phyloP scores from a whole-genome alignment of 2,329 filamentous ascomycete species.

The Davidsoniella virescens region DNA sequence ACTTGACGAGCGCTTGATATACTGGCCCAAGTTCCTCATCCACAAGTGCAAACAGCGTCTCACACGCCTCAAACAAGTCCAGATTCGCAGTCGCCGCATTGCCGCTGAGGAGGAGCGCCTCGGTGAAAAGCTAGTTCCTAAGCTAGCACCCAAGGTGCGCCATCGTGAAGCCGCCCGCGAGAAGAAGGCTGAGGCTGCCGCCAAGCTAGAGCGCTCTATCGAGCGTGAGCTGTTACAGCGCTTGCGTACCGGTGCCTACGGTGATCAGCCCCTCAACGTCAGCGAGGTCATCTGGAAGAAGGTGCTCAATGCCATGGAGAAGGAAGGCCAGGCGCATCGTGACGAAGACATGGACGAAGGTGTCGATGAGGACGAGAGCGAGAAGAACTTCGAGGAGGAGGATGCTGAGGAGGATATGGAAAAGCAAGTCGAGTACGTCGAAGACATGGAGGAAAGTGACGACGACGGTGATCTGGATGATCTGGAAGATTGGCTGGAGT shows the following conservation, averaged over 20 bases:
- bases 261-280: conserved; percentile 85
- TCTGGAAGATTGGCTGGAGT: conserved; percentile 51
- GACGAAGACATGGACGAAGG: conserved; percentile 85
- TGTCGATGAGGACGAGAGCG: conserved; percentile 51
- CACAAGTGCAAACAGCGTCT: conserved; percentile 96
- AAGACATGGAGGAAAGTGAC: conserved; percentile 72
- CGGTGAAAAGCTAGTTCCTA: conserved; percentile 75
- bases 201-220: conserved; percentile 90
- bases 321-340: conserved; percentile 62
- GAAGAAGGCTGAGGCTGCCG: conserved; percentile 62
- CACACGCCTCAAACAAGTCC: conserved; percentile 81
- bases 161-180: conserved; percentile 60
- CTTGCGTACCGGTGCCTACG: conserved; percentile 81
- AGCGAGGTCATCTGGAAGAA: conserved; percentile 95
- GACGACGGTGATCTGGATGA: conserved; percentile 76
- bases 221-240: conserved; percentile 89
- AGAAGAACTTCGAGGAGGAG: conserved; percentile 69
- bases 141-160: conserved; percentile 78
- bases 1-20: conserved; percentile 71
- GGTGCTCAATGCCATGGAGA: conserved; percentile 80
- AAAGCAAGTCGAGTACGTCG: conserved; percentile 79
- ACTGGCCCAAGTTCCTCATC: conserved; percentile 85
- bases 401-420: conserved; percentile 76
- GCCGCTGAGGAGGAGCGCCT: conserved; percentile 79
- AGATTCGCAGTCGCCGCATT: conserved; percentile 61